These are phyloP conservation scores for Alternaria atra DNA, from an alignment of 2,329 filamentous ascomycete genomes.

Conservation along the genomic window DNA sequence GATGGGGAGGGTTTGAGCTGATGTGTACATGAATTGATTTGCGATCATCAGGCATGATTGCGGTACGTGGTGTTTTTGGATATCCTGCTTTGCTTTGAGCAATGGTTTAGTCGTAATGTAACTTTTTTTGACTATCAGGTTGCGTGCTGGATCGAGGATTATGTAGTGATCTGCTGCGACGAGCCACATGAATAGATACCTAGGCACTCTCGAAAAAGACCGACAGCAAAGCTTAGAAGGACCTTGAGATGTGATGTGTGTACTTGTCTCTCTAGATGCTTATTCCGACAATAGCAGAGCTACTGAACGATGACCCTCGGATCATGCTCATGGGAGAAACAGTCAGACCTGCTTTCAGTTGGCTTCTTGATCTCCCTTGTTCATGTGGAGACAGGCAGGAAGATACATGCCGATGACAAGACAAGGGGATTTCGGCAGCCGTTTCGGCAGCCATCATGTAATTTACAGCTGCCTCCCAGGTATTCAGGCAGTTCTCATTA, in stretches of 20 bases:
- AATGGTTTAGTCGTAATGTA: slow-evolving; percentile 1
- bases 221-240: too few relatives aligned
- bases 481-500: neutral
- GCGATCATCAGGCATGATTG: slow-evolving; percentile 36
- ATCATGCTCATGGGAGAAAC: fast-evolving
- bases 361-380: neutral
- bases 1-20: neutral
- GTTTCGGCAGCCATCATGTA: neutral
- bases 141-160: too few relatives aligned
- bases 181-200: too few relatives aligned
- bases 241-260: too few relatives aligned
- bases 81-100: slow-evolving; percentile 9
- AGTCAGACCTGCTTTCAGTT: neutral
- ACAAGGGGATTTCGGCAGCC: neutral
- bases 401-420: neutral
- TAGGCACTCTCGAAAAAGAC: too few relatives aligned
- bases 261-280: neutral
- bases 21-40: slow-evolving; percentile 1
- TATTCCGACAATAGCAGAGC: neutral
- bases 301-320: neutral
- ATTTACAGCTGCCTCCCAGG: too few relatives aligned
- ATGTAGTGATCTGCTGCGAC: too few relatives aligned
- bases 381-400: neutral
- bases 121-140: neutral
- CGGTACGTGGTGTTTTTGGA: slow-evolving; percentile 8